Evolutionary conservation across 2,329 filamentous ascomycete genomes (phyloP).

Genomic region (Ceratocystiopsis brevicomis): DNA sequence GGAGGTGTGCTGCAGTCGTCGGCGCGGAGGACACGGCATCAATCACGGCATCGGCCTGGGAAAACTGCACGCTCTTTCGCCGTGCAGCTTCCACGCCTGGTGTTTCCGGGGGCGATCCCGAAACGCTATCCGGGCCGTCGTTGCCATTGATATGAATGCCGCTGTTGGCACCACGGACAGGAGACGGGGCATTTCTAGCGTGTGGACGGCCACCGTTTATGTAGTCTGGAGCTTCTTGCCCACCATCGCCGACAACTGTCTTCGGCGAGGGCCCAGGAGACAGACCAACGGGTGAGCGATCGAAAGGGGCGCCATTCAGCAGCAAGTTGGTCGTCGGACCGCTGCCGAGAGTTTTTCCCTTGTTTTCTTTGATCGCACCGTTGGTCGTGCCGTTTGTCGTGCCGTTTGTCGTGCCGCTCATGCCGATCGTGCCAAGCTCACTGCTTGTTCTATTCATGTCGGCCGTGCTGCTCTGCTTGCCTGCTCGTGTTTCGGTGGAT

Average conservation of each 20-base stretch:
- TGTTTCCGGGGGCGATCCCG: conserved; percentile 3
- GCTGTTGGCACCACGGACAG: too few relatives aligned
- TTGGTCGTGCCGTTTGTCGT: too few relatives aligned
- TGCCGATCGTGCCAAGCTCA: too few relatives aligned
- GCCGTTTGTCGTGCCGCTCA: too few relatives aligned
- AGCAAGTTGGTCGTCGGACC: too few relatives aligned
- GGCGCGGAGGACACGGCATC: conserved; percentile 14
- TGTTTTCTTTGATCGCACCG: too few relatives aligned
- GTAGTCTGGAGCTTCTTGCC: conserved; percentile 18
- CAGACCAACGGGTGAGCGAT: background rate
- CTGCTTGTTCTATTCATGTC: too few relatives aligned
- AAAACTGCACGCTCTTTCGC: conserved; percentile 60
- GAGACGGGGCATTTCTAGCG: conserved; percentile 4
- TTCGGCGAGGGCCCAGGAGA: background rate
- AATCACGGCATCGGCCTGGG: conserved; percentile 29
- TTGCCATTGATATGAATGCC: background rate
- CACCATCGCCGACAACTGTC: background rate
- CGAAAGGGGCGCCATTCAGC: background rate
- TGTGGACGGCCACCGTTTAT: conserved; percentile 19
- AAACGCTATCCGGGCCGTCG: background rate
- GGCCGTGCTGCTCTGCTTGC: background rate
- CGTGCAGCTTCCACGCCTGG: conserved; percentile 11
- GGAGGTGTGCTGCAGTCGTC: conserved; percentile 15
- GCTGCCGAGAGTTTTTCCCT: too few relatives aligned
- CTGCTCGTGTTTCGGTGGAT: background rate